Evolutionary conservation across 2,329 filamentous ascomycete genomes (phyloP).

Genomic region (Canariomyces notabilis): DNA sequence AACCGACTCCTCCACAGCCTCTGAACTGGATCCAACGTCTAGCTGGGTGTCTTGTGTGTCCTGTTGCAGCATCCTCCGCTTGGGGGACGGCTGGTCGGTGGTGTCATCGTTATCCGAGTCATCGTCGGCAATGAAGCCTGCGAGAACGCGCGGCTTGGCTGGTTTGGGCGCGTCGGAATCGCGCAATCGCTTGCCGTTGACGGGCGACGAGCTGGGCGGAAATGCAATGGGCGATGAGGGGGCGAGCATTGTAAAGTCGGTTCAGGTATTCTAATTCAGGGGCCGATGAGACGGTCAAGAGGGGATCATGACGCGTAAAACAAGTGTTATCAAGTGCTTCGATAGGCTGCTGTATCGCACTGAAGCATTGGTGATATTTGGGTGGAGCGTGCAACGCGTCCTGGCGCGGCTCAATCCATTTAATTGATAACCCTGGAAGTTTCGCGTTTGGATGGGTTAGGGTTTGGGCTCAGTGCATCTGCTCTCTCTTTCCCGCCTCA

Average conservation of each 20-base stretch:
- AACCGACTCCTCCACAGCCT: not conserved
- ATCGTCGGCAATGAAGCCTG: constrained; percentile 42
- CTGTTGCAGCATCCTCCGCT: constrained; percentile 39
- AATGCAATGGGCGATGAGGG: constrained; percentile 27
- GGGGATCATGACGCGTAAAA: not conserved
- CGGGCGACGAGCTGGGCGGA: constrained; percentile 29
- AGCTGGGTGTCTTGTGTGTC: constrained; percentile 20
- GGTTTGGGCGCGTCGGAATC: constrained; percentile 29
- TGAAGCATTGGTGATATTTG: not conserved
- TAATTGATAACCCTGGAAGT: no score
- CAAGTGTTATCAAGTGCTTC: not conserved
- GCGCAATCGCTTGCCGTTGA: constrained; percentile 34
- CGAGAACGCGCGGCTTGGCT: constrained; percentile 33
- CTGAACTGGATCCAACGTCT: not conserved
- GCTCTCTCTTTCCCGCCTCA: no score
- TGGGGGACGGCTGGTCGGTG: constrained; percentile 33
- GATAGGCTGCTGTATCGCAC: not conserved
- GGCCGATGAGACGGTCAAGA: not conserved
- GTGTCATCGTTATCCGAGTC: constrained; percentile 34
- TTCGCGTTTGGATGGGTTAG: no score
- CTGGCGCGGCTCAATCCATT: no score
- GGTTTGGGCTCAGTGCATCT: no score
- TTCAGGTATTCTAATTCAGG: not conserved
- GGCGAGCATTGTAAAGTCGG: constrained; percentile 18
- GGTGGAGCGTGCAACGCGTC: not conserved